phyloP scores from a whole-genome alignment of 2,329 filamentous ascomycete species.

The Xylariaceae sp. region DNA sequence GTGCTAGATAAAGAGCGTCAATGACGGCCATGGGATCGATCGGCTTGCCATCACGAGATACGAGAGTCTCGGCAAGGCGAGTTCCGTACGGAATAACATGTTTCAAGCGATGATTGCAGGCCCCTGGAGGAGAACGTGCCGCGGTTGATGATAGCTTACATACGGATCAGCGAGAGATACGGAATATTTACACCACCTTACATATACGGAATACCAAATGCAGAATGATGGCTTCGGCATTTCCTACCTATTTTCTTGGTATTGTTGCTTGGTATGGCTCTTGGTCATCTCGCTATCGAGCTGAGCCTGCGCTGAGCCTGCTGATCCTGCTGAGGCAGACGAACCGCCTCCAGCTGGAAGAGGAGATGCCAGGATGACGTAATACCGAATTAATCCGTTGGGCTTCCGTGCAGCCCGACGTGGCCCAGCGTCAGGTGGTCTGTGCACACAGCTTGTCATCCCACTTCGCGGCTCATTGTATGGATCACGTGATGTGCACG shows the following conservation, averaged over 20 bases:
- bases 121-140: not conserved
- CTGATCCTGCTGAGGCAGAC: too few species aligned
- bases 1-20: not conserved
- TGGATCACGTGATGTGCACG: constrained; percentile 34
- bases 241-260: too few species aligned
- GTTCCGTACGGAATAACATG: not conserved
- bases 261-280: not conserved
- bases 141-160: not conserved
- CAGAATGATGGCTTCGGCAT: not conserved
- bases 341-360: not conserved
- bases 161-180: not conserved
- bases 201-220: not conserved
- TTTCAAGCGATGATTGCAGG: not conserved
- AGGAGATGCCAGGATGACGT: not conserved
- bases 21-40: not conserved
- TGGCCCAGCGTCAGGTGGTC: not conserved
- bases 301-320: too few species aligned
- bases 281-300: not conserved
- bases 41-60: not conserved
- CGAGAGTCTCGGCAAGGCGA: not conserved
- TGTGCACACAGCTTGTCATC: not conserved
- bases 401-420: not conserved
- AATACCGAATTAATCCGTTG: not conserved
- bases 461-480: not conserved
- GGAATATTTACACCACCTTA: too few species aligned